Evolutionary conservation across 2,329 filamentous ascomycete species (phyloP), one percentile per base, ranked within the genome.

Genomic region (Colletotrichum spinosum): DNA sequence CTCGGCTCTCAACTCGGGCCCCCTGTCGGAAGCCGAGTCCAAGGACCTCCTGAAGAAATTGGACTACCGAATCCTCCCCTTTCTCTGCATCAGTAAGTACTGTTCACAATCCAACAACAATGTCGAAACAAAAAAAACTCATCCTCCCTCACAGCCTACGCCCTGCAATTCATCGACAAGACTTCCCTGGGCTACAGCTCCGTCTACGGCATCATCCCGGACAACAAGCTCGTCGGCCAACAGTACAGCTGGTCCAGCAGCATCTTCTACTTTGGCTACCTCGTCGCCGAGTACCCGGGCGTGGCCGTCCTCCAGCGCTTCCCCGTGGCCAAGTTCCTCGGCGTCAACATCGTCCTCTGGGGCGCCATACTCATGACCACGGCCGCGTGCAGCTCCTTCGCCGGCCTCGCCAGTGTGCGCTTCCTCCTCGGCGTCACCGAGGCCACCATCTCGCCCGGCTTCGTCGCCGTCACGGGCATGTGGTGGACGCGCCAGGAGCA

Each of bases 401-500:
- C 68, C 0, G 76, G 75, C 0, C 71, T 80, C 39, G 73, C 78
- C 42, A 71, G 70, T 0, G 74, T 75, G 4, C 68, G 78, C 0
- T 80, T 80, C 69, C 75, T 79, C 42, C 69, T 80, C 3, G 78
- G 77, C 2, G 60, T 77, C 4, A 72, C 78, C 17, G 78, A 80
- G 64, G 73, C 67, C 13, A 74, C 69, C 52, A 72, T 73, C 25
- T 75, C 68, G 52, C 77, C 68, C 53, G 76, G 72, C 2, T 80
- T 79, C 54, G 77, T 80, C 44, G 70, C 79, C 5, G 69, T 79
- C 1, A 76, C 77, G 56, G 75, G 73, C 3, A 74, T 79, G 44
- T 80, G 78, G 78, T 79, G 78, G 57, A 78, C 77, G 1, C 73
- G 76, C 8, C 70, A 72, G 3, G 78, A 80, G 44, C 78, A 80